Conservation (phyloP, 2,329 filamentous ascomycete genomes). For the Diaporthe vexans region DNA sequence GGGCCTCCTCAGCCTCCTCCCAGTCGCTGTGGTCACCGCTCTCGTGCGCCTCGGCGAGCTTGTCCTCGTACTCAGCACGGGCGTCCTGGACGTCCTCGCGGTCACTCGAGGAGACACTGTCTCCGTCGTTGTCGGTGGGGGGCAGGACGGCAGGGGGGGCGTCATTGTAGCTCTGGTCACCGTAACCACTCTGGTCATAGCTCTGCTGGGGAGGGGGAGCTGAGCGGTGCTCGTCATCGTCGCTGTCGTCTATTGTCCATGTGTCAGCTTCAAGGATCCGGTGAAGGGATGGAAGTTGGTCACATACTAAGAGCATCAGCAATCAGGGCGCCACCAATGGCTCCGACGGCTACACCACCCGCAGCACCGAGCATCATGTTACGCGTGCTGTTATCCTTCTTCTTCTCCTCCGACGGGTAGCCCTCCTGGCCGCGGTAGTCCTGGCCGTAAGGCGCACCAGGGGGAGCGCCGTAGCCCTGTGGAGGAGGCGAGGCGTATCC, state of each 20-base stretch:
- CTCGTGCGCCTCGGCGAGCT: constrained; percentile 54
- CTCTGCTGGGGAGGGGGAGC: constrained; percentile 35
- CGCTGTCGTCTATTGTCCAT: constrained; percentile 43
- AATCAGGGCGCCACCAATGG: constrained; percentile 70
- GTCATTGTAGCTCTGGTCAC: constrained; percentile 42
- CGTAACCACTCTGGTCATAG: constrained; percentile 42
- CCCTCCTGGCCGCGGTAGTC: constrained; percentile 27
- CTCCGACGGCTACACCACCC: constrained; percentile 70
- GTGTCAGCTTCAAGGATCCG: constrained; percentile 43
- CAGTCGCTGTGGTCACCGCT: constrained; percentile 65
- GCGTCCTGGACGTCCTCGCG: constrained; percentile 58
- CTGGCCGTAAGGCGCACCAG: constrained; percentile 6
- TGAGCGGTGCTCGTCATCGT: constrained; percentile 41
- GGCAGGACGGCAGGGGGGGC: constrained; percentile 55
- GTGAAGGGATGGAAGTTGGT: not conserved
- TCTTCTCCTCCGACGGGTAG: constrained; percentile 46
- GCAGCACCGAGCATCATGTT: constrained; percentile 71
- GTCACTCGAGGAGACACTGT: constrained; percentile 59
- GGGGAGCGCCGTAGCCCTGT: constrained; percentile 29
- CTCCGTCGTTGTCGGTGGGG: constrained; percentile 56
- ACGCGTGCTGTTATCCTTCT: constrained; percentile 62
- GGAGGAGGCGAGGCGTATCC: constrained; percentile 28
- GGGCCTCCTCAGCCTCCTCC: constrained; percentile 66
- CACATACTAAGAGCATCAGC: constrained; percentile 66
- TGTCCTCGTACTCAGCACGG: constrained; percentile 60